Evolutionary conservation across 768 basidiomycete species (phyloP).

Genomic region (Dacryopinax primogenitus): DNA sequence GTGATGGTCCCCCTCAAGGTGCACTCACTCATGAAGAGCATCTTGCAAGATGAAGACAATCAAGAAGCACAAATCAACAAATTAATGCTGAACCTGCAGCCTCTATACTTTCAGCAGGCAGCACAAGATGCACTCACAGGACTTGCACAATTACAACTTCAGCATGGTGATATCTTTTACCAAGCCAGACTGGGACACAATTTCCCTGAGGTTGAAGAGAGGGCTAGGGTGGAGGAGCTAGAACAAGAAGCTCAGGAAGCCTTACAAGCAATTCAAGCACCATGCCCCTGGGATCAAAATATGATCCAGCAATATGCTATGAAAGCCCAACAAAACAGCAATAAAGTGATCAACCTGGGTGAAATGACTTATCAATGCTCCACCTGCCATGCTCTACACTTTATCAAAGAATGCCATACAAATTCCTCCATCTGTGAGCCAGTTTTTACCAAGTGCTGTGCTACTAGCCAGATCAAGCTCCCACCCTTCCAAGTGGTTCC

Average conservation of each 20-base stretch:
- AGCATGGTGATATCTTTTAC: neutral
- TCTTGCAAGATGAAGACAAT: neutral
- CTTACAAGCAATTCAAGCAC: neutral
- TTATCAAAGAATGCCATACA: neutral
- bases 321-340: neutral
- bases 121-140: neutral
- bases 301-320: neutral
- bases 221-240: neutral
- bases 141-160: neutral
- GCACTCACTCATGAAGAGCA: neutral
- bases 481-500: neutral
- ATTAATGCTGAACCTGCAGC: neutral
- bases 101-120: neutral
- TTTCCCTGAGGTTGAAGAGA: neutral
- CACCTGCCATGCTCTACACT: slow-evolving; percentile 2
- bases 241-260: neutral
- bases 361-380: neutral
- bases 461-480: neutral
- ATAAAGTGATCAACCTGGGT: neutral
- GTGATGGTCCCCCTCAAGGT: neutral
- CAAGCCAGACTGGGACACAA: neutral
- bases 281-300: neutral
- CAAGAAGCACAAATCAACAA: neutral
- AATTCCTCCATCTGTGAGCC: neutral
- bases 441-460: neutral